Conservation (phyloP, 2,329 filamentous ascomycete genomes). For the Kalaharituber pfeilii region DNA sequence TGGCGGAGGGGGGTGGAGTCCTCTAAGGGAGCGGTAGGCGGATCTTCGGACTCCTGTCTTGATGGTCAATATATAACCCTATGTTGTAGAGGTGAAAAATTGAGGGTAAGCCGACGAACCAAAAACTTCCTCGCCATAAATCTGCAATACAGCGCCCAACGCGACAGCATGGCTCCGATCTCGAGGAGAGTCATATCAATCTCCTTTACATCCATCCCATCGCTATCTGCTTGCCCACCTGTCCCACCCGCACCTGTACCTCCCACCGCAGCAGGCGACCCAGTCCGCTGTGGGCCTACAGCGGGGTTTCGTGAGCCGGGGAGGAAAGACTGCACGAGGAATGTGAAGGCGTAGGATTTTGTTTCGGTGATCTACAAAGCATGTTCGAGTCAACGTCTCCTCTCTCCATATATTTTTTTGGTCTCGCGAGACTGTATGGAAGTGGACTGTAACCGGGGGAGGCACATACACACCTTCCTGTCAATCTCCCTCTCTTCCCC, state of each 20-base stretch:
- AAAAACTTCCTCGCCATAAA: conserved; percentile 77
- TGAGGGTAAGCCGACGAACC: conserved; percentile 35
- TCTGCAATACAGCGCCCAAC: conserved; percentile 81
- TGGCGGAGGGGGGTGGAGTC: conserved; percentile 29
- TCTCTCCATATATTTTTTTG: no score
- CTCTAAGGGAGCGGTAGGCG: conserved; percentile 32
- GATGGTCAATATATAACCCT: conserved; percentile 18
- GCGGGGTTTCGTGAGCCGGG: conserved; percentile 40
- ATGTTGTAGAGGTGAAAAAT: not conserved
- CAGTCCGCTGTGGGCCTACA: conserved; percentile 41
- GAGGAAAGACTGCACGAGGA: conserved; percentile 85
- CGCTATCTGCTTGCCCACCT: conserved; percentile 50
- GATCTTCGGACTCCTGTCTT: conserved; percentile 30
- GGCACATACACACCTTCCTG: conserved; percentile 35
- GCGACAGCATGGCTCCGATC: conserved; percentile 75
- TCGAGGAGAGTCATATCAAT: conserved; percentile 76
- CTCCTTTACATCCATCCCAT: conserved; percentile 91
- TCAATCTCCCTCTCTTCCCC: conserved; percentile 73
- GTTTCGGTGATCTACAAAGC: conserved; percentile 69
- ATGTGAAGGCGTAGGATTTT: conserved; percentile 95
- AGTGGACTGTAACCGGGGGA: no score
- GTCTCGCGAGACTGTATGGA: no score
- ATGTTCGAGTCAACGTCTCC: no score
- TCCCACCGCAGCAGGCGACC: conserved; percentile 52
- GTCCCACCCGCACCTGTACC: conserved; percentile 26